Conservation (phyloP, 768 basidiomycete species). For the Lentinula lateritia region DNA sequence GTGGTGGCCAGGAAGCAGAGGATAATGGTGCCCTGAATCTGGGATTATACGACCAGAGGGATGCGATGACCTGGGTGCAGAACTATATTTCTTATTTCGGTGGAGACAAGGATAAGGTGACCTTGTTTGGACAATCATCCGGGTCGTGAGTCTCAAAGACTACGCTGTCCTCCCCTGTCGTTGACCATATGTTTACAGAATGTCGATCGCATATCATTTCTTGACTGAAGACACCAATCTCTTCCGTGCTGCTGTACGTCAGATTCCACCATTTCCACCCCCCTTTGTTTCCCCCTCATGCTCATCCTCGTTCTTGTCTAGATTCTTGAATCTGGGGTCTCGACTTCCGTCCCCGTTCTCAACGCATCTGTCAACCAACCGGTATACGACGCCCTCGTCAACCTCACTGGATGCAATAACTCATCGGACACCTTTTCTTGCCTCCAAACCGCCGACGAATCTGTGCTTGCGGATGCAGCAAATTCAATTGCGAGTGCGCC, state of each 20-base stretch:
- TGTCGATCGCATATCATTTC: neutral
- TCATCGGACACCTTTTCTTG: neutral
- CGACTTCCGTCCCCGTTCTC: slow-evolving; percentile 4
- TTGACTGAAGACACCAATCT: neutral
- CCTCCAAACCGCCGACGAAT: neutral
- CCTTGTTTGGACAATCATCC: slow-evolving; percentile 8
- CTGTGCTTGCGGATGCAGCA: neutral
- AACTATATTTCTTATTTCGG: slow-evolving; percentile 39
- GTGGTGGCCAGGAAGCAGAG: slow-evolving; percentile 13
- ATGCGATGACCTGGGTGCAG: slow-evolving; percentile 29
- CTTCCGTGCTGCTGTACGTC: neutral
- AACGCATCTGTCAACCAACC: neutral
- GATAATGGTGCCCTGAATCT: slow-evolving; percentile 17
- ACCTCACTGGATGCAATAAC: neutral
- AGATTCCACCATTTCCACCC: neutral
- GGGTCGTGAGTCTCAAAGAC: neutral
- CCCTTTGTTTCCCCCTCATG: neutral
- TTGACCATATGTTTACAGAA: neutral
- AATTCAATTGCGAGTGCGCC: neutral
- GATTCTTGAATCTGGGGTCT: slow-evolving; percentile 9
- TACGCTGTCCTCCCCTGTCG: no score
- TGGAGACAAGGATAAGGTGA: slow-evolving; percentile 25
- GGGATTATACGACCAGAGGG: slow-evolving; percentile 19
- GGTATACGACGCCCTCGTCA: slow-evolving; percentile 4
- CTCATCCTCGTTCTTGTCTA: neutral